A percentile compares a stretch with the other conserved stretches of the same genome.
phyloP scores from a whole-genome alignment of 345 rosid genomes.

The Nasturtium officinale region DNA sequence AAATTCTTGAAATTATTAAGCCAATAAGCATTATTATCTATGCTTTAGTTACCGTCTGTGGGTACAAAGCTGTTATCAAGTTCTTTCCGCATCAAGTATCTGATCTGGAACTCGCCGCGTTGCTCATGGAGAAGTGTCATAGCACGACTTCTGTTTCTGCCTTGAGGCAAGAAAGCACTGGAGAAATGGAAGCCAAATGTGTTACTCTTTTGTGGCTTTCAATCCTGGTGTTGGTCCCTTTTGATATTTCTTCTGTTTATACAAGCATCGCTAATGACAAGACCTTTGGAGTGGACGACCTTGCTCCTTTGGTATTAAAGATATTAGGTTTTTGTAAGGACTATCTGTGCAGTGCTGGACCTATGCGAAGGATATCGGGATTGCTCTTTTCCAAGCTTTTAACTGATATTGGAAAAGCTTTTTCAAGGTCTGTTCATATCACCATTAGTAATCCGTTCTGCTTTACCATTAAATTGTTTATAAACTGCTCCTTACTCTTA shows the following conservation, averaged over 20 bases:
- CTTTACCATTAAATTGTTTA: neutral
- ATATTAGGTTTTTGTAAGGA: slow-evolving; percentile 76
- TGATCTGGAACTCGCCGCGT: slow-evolving; percentile 85
- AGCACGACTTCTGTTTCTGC: slow-evolving; percentile 56
- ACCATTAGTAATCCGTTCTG: neutral
- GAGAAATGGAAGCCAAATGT: slow-evolving; percentile 96
- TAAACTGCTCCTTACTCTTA: neutral
- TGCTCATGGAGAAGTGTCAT: slow-evolving; percentile 85
- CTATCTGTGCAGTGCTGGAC: slow-evolving; percentile 86
- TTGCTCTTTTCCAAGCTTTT: slow-evolving; percentile 84
- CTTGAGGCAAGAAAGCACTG: slow-evolving; percentile 87
- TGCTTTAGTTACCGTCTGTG: slow-evolving; percentile 80
- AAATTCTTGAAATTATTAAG: slow-evolving; percentile 60
- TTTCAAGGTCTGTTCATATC: slow-evolving; percentile 55
- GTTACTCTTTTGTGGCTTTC: slow-evolving; percentile 93
- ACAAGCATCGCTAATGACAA: slow-evolving; percentile 59
- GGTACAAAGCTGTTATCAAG: slow-evolving; percentile 82
- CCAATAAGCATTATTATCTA: slow-evolving; percentile 88
- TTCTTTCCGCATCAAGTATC: slow-evolving; percentile 97
- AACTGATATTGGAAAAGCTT: slow-evolving; percentile 86
- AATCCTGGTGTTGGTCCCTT: slow-evolving; percentile 85
- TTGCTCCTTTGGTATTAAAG: slow-evolving; percentile 76
- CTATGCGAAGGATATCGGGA: slow-evolving; percentile 91
- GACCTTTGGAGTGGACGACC: slow-evolving; percentile 51
- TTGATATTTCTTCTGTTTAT: slow-evolving; percentile 91